A percentile compares a stretch with the other conserved stretches of the same genome.
phyloP scores from a whole-genome alignment of 1,139 yeast species.

The Pichia sp. region DNA sequence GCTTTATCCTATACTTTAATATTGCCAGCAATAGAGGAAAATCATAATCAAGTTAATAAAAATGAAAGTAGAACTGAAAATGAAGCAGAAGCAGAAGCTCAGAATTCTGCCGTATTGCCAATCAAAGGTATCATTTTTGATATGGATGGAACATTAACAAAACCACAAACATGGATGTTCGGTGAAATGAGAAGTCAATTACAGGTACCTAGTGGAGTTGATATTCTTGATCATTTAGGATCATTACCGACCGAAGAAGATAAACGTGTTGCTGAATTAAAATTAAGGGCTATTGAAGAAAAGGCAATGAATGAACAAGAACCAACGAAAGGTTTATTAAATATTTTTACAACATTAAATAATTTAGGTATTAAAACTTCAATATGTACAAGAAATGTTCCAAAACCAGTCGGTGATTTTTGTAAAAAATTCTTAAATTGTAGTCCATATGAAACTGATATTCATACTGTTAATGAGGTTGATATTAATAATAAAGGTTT shows the following conservation, averaged over 20 bases:
- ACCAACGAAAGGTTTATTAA: conserved; percentile 43
- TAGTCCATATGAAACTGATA: conserved; percentile 32
- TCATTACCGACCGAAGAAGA: conserved; percentile 27
- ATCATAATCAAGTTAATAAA: too few species aligned
- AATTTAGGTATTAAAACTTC: conserved; percentile 36
- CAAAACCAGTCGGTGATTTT: conserved; percentile 45
- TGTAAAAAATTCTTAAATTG: conserved; percentile 35
- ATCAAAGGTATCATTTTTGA: conserved; percentile 50
- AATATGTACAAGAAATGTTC: conserved; percentile 54
- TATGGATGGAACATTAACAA: conserved; percentile 65
- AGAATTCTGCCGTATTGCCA: conserved; percentile 25
- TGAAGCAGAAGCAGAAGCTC: conserved; percentile 27
- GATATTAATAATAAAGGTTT: not conserved
- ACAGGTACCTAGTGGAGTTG: conserved; percentile 39
- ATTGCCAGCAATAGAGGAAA: too few species aligned
- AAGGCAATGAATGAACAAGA: conserved; percentile 53
- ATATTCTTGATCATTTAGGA: conserved; percentile 45
- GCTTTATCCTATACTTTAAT: too few species aligned
- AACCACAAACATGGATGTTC: conserved; percentile 67
- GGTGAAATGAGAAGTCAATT: conserved; percentile 49
- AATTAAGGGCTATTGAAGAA: conserved; percentile 45
- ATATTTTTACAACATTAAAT: conserved; percentile 29
- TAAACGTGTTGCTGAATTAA: conserved; percentile 34
- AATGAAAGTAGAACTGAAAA: too few species aligned
- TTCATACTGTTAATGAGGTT: too few species aligned